Conservation (phyloP, 306 rosid genomes). For the Malus domestica region DNA sequence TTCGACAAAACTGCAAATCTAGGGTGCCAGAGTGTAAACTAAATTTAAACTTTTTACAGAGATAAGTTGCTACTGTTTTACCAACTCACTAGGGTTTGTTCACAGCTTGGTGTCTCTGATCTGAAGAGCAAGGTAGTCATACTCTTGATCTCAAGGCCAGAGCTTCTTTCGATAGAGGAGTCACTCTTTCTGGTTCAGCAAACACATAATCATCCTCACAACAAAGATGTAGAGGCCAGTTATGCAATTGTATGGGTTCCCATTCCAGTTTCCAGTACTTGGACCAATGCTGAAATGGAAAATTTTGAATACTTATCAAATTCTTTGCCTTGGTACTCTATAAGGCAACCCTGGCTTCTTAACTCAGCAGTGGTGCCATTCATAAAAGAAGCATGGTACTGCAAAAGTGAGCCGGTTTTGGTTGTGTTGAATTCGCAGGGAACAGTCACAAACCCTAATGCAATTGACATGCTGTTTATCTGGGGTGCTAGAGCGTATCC, state of each 20-base stretch:
- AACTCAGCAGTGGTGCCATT: conserved; percentile 32
- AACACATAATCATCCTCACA: conserved; percentile 44
- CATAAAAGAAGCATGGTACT: conserved; percentile 45
- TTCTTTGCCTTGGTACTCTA: conserved; percentile 44
- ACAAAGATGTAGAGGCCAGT: conserved; percentile 21
- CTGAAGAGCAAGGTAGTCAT: conserved; percentile 42
- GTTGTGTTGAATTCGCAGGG: conserved; percentile 53
- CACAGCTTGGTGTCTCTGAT: conserved; percentile 46
- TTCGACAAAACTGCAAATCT: not conserved
- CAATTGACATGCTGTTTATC: conserved; percentile 40
- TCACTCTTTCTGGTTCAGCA: conserved; percentile 47
- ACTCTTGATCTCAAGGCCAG: conserved; percentile 50
- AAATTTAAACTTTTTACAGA: not conserved
- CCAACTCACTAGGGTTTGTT: conserved; percentile 5
- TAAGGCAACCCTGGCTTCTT: conserved; percentile 44
- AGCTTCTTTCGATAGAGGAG: conserved; percentile 25
- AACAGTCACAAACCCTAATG: conserved; percentile 37
- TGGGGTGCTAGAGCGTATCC: conserved; percentile 52
- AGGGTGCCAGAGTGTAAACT: not conserved
- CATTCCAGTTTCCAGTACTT: conserved; percentile 37
- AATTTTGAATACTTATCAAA: conserved; percentile 33
- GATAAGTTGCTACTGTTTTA: not conserved
- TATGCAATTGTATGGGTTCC: conserved; percentile 60
- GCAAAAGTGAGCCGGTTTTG: conserved; percentile 35
- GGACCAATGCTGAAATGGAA: conserved; percentile 48